Conservation (phyloP, 139 green algal genomes). For the Tetraselmis chui region DNA sequence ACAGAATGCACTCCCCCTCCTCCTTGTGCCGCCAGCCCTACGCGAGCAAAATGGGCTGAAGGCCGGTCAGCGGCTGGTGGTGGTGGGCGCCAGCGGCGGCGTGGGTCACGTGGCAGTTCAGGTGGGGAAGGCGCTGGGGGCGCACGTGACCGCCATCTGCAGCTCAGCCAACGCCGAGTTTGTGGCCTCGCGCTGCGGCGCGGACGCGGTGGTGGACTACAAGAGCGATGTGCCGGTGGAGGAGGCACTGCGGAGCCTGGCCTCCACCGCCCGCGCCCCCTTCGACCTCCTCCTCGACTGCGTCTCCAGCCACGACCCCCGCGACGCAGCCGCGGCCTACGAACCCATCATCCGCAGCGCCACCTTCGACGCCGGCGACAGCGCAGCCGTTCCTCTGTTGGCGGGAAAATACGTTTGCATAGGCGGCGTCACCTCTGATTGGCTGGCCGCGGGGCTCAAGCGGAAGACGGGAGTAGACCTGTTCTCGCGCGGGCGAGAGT, state of each 20-base stretch:
- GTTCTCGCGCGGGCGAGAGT: not conserved
- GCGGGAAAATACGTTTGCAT: not conserved
- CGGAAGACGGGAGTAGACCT: not conserved
- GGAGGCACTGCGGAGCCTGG: not conserved
- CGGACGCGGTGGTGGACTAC: slow-evolving; percentile 10
- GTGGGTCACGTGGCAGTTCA: slow-evolving; percentile 12
- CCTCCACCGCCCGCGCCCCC: not conserved
- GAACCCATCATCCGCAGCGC: not conserved
- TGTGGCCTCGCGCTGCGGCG: slow-evolving; percentile 5
- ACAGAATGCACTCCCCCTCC: not conserved
- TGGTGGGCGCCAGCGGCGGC: slow-evolving; percentile 16
- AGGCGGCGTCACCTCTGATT: not conserved
- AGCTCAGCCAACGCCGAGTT: slow-evolving; percentile 1
- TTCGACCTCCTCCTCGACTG: slow-evolving; percentile 18
- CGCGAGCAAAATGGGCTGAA: not conserved
- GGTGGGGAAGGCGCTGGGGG: slow-evolving; percentile 2
- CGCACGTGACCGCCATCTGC: slow-evolving; percentile 10
- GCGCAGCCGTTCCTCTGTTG: not conserved
- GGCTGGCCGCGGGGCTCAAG: not conserved
- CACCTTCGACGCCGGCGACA: not conserved
- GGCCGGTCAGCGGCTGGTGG: slow-evolving; percentile 1
- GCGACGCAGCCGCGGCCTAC: slow-evolving; percentile 8
- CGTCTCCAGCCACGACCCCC: slow-evolving; percentile 12
- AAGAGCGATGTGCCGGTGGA: not conserved
- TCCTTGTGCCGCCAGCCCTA: not conserved